These are phyloP conservation scores for Exophiala lecanii-corni DNA, from an alignment of 2,329 filamentous ascomycete genomes.

Conservation along the genomic window DNA sequence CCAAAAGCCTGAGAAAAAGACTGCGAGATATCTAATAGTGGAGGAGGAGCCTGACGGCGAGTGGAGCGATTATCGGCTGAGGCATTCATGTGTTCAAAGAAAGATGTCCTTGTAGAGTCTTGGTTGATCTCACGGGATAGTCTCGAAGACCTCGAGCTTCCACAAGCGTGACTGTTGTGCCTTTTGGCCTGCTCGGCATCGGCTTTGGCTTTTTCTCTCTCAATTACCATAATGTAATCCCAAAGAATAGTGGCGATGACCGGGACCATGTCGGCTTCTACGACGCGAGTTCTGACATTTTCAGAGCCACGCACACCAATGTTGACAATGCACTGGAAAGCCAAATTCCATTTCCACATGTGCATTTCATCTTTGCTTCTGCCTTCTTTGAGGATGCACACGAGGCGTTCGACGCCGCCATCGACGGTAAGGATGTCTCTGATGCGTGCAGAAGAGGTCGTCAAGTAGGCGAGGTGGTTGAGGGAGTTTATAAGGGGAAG, in stretches of 20 bases:
- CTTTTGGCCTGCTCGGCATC: slow-evolving; percentile 64
- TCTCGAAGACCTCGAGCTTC: slow-evolving; percentile 32
- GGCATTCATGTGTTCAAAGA: slow-evolving; percentile 49
- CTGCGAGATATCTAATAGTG: slow-evolving; percentile 73
- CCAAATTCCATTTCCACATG: slow-evolving; percentile 99
- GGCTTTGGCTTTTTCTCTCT: slow-evolving; percentile 81
- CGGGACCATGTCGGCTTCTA: slow-evolving; percentile 98
- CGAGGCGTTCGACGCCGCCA: slow-evolving; percentile 91
- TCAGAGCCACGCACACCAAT: slow-evolving; percentile 96
- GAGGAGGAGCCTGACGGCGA: slow-evolving; percentile 76
- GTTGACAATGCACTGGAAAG: slow-evolving; percentile 98
- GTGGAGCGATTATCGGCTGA: slow-evolving; percentile 55
- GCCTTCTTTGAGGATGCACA: slow-evolving; percentile 97
- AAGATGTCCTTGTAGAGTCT: slow-evolving; percentile 32
- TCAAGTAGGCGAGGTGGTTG: slow-evolving; percentile 97
- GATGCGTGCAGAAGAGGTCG: slow-evolving; percentile 94
- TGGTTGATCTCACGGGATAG: slow-evolving; percentile 26
- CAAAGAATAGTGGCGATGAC: slow-evolving; percentile 97
- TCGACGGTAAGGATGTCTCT: slow-evolving; percentile 97
- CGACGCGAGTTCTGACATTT: slow-evolving; percentile 85
- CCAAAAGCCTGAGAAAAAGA: slow-evolving; percentile 44
- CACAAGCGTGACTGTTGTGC: slow-evolving; percentile 30
- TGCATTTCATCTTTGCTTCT: slow-evolving; percentile 98
- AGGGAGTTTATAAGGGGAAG: slow-evolving; percentile 97
- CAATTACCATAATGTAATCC: slow-evolving; percentile 96